Base-by-base conservation (phyloP, 2,329 filamentous ascomycete genomes). In the Penicillium paneum region DNA sequence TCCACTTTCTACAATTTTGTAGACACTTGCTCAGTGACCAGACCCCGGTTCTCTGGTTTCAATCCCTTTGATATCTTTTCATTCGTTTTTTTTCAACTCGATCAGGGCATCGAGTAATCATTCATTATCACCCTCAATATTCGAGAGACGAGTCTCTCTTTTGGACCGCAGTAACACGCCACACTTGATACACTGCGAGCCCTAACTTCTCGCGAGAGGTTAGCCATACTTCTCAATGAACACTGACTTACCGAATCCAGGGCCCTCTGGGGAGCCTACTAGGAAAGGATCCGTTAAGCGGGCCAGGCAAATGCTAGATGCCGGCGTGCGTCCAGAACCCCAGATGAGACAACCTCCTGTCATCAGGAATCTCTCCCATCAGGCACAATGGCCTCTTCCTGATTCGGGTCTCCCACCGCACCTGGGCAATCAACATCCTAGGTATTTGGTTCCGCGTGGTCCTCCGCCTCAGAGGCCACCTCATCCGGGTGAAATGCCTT, bases 361-460 rank as follows among this genome's bases (percentile, higher is more conserved):
- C 34, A 52, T 59, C 13, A 57, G 60, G 36, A 49, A 66, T 34
- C 49, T 58, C n/a, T 68, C 74, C 10, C 73, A 73, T 47, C 68
- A 70, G 55, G 72, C 73, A 35, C 74, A 77, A 65, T 80, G 78
- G 78, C 77, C 78, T 45, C 67, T 79, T 10, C 67, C 74, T 58
- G 67, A 70, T 44, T 54, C 65, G 32, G 57, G 64, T 34, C 45
- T 61, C 15, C 58, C 62, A 26, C 51, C 63, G 26, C 67, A 64
- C 8, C 60, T 66, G 19, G 53, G 62, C 29, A 61, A 64, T 41
- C 38, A 67, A 45, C 63, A 71, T 58, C 62, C 61, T 21, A 60
- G 60, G 44, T 57, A 59, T 36, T 54, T 71, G 35, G 8, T 12
- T 32, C 64, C 69, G 26, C 69, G 67, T 51, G 68, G 73, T 32